Conservation (phyloP, 2,329 filamentous ascomycete genomes). For the Zelopaecilomyces penicillatus region DNA sequence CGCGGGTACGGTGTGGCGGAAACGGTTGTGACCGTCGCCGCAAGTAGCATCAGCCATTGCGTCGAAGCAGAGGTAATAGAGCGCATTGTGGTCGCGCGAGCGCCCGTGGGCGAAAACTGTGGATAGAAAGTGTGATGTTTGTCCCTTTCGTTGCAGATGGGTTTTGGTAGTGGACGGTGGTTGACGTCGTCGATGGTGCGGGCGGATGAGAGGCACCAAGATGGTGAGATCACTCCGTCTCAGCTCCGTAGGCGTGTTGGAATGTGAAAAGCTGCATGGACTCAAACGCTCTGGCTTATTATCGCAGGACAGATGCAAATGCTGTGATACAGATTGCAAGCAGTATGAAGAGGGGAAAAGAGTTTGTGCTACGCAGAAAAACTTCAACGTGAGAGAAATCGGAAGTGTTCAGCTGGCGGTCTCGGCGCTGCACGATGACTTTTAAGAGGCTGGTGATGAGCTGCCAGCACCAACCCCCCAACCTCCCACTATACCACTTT, state of each 20-base stretch:
- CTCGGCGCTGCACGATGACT: slow-evolving; percentile 24
- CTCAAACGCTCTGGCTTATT: too few relatives aligned
- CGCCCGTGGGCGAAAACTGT: neutral
- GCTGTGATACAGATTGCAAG: too few relatives aligned
- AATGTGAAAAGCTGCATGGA: too few relatives aligned
- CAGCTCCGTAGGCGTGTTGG: neutral
- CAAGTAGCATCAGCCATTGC: slow-evolving; percentile 28
- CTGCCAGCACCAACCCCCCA: slow-evolving; percentile 17
- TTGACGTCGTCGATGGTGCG: slow-evolving; percentile 1
- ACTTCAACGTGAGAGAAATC: slow-evolving; percentile 8
- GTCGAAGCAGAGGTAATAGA: slow-evolving; percentile 4
- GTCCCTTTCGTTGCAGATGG: neutral
- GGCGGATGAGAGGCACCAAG: neutral
- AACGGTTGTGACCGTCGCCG: slow-evolving; percentile 22
- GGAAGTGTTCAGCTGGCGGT: slow-evolving; percentile 12
- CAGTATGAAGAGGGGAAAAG: slow-evolving; percentile 3
- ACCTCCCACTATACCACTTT: slow-evolving; percentile 25
- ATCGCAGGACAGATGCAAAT: too few relatives aligned
- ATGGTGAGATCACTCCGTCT: neutral
- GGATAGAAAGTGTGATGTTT: neutral
- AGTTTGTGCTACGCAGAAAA: slow-evolving; percentile 3
- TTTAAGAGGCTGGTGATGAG: slow-evolving; percentile 19
- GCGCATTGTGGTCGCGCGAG: slow-evolving; percentile 6
- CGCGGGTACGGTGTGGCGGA: slow-evolving; percentile 41
- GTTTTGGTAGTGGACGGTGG: neutral